Conservation (phyloP, 345 rosid species). For the Brassica juncea region DNA sequence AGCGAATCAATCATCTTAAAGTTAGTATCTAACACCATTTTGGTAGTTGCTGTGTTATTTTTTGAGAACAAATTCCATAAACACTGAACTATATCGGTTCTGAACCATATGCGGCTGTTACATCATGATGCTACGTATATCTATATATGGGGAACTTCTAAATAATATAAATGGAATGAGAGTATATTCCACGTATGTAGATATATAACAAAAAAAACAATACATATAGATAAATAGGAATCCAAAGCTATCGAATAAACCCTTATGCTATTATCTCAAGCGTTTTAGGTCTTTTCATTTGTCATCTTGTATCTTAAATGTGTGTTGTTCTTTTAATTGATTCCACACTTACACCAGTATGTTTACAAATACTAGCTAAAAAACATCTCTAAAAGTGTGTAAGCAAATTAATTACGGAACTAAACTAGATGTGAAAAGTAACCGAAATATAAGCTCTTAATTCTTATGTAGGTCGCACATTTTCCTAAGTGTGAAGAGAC, state of each 20-base stretch:
- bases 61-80: constrained; percentile 33
- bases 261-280: constrained; percentile 30
- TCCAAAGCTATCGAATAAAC: constrained; percentile 35
- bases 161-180: constrained; percentile 9
- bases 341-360: constrained; percentile 10
- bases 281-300: constrained; percentile 27
- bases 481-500: neutral
- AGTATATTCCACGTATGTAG: constrained; percentile 35
- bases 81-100: constrained; percentile 30
- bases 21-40: constrained; percentile 10
- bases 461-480: constrained; percentile 1
- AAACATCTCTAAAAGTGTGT: neutral
- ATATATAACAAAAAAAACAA: constrained; percentile 10
- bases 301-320: constrained; percentile 7
- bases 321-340: neutral
- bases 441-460: neutral
- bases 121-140: constrained; percentile 32
- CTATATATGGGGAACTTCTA: constrained; percentile 6
- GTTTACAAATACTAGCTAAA: neutral
- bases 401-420: neutral
- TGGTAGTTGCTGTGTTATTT: constrained; percentile 4
- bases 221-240: constrained; percentile 39
- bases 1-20: neutral
- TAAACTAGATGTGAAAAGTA: neutral
- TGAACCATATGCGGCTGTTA: constrained; percentile 33